These are phyloP conservation scores for Xylaria grammica DNA, from an alignment of 495 filamentous ascomycete genomes.

Conservation along the genomic window DNA sequence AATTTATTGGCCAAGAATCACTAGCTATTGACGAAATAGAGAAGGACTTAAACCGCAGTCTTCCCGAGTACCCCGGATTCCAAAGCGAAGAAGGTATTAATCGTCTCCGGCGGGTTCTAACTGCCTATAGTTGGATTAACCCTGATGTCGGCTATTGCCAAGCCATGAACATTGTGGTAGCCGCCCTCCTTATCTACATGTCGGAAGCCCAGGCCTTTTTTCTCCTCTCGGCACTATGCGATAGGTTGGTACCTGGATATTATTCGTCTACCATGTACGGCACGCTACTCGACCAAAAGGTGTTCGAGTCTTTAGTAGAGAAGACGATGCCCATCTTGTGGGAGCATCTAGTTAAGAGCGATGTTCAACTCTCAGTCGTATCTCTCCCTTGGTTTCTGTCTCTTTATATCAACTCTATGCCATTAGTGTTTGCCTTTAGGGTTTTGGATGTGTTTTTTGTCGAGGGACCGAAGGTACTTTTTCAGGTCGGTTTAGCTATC, in stretches of 20 bases:
- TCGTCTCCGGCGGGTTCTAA: conserved; percentile 84
- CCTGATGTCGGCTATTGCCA: conserved; percentile 97
- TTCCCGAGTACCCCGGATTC: conserved; percentile 96
- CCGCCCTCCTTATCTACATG: conserved; percentile 96
- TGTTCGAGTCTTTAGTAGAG: conserved; percentile 96
- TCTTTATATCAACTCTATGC: conserved; percentile 99
- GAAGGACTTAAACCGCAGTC: conserved; percentile 93
- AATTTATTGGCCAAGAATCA: conserved; percentile 81
- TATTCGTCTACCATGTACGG: conserved; percentile 99
- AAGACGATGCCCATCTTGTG: conserved; percentile 98
- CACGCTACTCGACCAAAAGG: conserved; percentile 92
- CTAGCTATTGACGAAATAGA: conserved; percentile 98
- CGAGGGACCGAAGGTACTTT: conserved; percentile 95
- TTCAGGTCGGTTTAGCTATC: conserved; percentile 95
- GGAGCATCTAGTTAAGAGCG: conserved; percentile 93
- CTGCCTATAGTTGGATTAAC: conserved; percentile 96
- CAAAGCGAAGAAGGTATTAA: conserved; percentile 96
- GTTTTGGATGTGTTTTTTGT: conserved; percentile 98
- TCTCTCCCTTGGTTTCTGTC: conserved; percentile 98
- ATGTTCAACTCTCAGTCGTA: conserved; percentile 98
- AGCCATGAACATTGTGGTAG: conserved; percentile 99
- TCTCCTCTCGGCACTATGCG: conserved; percentile 87
- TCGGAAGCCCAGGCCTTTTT: conserved; percentile 97
- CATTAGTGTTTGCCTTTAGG: conserved; percentile 92
- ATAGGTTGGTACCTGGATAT: conserved; percentile 91